Evolutionary conservation across 306 rosid genomes (phyloP).

Genomic region (Vicia villosa): DNA sequence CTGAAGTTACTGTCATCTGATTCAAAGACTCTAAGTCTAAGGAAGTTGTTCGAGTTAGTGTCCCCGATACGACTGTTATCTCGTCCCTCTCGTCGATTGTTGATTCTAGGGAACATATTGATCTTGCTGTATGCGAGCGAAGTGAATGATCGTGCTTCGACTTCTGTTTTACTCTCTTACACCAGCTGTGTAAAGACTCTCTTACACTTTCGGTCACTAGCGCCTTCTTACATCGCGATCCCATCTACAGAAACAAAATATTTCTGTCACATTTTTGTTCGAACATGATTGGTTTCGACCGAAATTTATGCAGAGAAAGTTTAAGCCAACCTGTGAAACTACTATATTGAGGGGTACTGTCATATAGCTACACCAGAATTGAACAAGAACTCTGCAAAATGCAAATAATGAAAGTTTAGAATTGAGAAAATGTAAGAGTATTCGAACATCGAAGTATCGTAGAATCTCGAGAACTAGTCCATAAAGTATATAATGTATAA

Average conservation of each 20-base stretch:
- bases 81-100: slow-evolving; percentile 76
- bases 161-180: slow-evolving; percentile 89
- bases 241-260: slow-evolving; percentile 64
- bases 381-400: slow-evolving; percentile 71
- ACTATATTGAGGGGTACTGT: slow-evolving; percentile 90
- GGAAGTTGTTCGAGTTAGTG: slow-evolving; percentile 74
- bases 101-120: slow-evolving; percentile 80
- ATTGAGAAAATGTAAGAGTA: slow-evolving; percentile 24
- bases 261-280: neutral
- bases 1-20: slow-evolving; percentile 67
- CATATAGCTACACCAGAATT: slow-evolving; percentile 97
- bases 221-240: slow-evolving; percentile 81
- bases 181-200: slow-evolving; percentile 95
- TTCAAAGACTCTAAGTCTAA: slow-evolving; percentile 66
- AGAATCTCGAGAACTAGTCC: slow-evolving; percentile 30
- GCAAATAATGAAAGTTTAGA: slow-evolving; percentile 38
- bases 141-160: slow-evolving; percentile 62
- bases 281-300: neutral
- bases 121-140: slow-evolving; percentile 65
- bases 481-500: neutral
- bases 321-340: slow-evolving; percentile 74
- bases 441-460: slow-evolving; percentile 8
- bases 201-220: slow-evolving; percentile 84
- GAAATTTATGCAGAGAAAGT: slow-evolving; percentile 5
- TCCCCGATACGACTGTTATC: slow-evolving; percentile 75